Base-by-base conservation (phyloP, 176 grass and related monocot species). In the Oryza meyeriana region DNA sequence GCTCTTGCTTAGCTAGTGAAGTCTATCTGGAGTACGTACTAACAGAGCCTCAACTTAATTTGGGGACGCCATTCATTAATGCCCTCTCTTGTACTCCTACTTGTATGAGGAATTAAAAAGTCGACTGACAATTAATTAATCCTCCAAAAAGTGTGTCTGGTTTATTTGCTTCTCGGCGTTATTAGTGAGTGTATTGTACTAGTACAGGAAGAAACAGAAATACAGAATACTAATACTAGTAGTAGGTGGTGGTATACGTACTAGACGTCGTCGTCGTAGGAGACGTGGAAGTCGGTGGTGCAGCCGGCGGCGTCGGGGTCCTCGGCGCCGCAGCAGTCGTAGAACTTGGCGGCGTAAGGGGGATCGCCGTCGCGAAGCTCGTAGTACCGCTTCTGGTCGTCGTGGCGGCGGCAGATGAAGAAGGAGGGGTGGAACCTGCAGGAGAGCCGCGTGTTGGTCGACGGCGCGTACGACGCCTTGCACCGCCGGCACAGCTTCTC, bases 301-400 rank as follows among this genome's bases (percentile, higher is more conserved):
- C 92, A 97, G 48, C 94, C 92, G 33, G 76, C 32, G 1, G 94
- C 89, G 59, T 92, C 80, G 3, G 89, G 87, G 86, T 97, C 92
- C 85, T 97, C 94, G 12, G 94, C 92, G 72, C 92, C 94, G 59
- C 92, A 97, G 77, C 94, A 97, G 72, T 94, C 94, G 47, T 92
- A 94, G 70, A 94, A 94, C 71, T 85, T 97, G 74, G 92, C 92
- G 30, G 89, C 92, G 83, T 92, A 97, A 8, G 92, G 94, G 1
- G 92, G 94, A 4, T 94, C 94, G 75, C 86, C 85, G 7, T 91
- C 85, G 71, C 86, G 80, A 47, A 94, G 94, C 57, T 97, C 85
- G 55, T 94, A 94, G 80, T 97, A 94, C 93, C 94, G 94, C 89
- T 94, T 97, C 75, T 94, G 94, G 79, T 94, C 94, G 87, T 97